These are phyloP conservation scores for Nakaseomyces kungkrabaensis DNA, from an alignment of 1,139 yeast species.

Conservation along the genomic window DNA sequence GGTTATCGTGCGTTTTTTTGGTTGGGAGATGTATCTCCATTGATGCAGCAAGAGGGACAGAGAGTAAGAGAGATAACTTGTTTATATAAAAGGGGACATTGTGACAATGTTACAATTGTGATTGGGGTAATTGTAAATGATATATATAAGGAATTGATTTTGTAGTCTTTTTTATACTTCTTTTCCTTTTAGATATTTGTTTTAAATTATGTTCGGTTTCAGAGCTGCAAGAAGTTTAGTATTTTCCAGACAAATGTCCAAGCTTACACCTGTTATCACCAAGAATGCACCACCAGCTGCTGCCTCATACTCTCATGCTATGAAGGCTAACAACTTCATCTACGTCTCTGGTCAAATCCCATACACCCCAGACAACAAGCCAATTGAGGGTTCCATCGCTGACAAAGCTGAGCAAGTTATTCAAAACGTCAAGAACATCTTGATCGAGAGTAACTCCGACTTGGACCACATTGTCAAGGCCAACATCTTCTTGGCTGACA, in stretches of 20 bases:
- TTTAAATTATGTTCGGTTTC: neutral
- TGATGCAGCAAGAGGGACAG: neutral
- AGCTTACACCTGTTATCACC: constrained; percentile 37
- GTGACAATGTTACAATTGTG: too few relatives aligned
- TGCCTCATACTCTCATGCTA: constrained; percentile 89
- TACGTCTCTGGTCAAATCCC: constrained; percentile 96
- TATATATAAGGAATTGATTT: neutral
- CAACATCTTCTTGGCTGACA: constrained; percentile 81
- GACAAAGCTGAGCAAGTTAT: constrained; percentile 82
- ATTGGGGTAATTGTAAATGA: too few relatives aligned
- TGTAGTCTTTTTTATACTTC: neutral
- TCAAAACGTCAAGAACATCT: constrained; percentile 62
- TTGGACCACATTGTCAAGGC: constrained; percentile 77
- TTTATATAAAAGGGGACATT: too few relatives aligned
- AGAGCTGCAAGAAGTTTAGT: constrained; percentile 9
- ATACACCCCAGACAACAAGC: constrained; percentile 71
- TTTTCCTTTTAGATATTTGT: neutral
- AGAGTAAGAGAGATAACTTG: too few relatives aligned
- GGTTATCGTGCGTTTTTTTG: too few relatives aligned
- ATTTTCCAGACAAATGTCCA: constrained; percentile 20
- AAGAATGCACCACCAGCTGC: constrained; percentile 89
- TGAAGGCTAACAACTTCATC: constrained; percentile 75
- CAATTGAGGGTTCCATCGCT: constrained; percentile 64
- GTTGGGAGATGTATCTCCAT: neutral
- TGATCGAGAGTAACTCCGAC: constrained; percentile 75